Evolutionary conservation across 2,329 filamentous ascomycete genomes (phyloP), one percentile per base, ranked within the genome.

Genomic region (Aureobasidium uvarum): DNA sequence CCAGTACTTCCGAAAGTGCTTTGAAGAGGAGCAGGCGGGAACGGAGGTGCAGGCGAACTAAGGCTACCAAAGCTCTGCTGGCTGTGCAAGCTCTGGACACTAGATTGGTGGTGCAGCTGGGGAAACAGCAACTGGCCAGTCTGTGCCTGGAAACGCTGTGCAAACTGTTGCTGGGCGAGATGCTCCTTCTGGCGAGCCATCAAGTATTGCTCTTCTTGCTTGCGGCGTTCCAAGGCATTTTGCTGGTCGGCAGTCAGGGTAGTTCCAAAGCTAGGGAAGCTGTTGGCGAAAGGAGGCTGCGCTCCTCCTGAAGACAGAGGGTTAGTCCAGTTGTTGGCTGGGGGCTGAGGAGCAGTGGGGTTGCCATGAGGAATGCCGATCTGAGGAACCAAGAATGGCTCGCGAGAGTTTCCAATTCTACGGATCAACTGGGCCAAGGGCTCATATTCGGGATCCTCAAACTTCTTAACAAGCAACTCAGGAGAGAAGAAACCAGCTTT

Each of bases 401-500:
- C 95, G 33, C 96, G 86, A 7, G 95, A 98, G 78, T 99, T 99
- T 2, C 95, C 95, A 71, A 99, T 99, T 39, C 94, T 89, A 50
- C 95, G 85, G 68, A 99, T 97, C 28, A 99, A 85, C 77, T 98
- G 93, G 2, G 94, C 95, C 11, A 99, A 81, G 14, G 94, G 95
- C 76, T 99, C 95, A 72, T 97, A 99, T 58, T 99, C 94, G 0
- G 84, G 82, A 73, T 99, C 95, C 75, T 99, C 95, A 5, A 94
- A 83, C 75, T 96, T 96, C 80, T 96, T 97, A 38, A 99, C 95
- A 50, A 96, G 86, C 23, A 99, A 83, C 71, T 99, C 94, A 0
- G 94, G 89, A 0, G 92, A 96, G 78, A 99, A 99, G 80, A 98
- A 99, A 52, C 94, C 93, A 43, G 93, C 94, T 76, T 98, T 98